These are phyloP conservation scores for Auxenochlorella pyrenoidosa DNA, from an alignment of 139 green algal species.

Conservation along the genomic window DNA sequence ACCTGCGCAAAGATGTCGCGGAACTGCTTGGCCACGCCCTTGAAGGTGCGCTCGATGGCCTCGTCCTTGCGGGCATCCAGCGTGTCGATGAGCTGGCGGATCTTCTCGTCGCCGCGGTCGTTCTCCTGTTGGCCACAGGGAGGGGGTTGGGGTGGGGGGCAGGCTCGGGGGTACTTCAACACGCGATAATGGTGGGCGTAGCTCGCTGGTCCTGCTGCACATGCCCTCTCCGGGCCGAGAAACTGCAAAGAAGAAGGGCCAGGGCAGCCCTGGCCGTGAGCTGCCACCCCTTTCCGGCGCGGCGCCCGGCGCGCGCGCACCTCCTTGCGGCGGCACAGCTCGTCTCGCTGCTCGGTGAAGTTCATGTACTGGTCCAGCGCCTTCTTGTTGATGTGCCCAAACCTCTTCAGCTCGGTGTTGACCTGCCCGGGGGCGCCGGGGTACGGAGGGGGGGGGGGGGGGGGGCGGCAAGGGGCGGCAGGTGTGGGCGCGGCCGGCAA, in stretches of 20 bases:
- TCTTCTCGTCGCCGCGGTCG: constrained; percentile 56
- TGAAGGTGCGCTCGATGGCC: constrained; percentile 98
- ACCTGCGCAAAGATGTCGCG: constrained; percentile 86
- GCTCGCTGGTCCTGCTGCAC: too few relatives aligned
- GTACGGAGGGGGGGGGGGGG: neutral
- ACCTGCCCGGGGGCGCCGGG: constrained; percentile 36
- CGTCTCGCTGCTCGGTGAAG: constrained; percentile 88
- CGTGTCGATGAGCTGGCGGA: constrained; percentile 82
- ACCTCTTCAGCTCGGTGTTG: constrained; percentile 75
- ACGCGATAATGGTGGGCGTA: too few relatives aligned
- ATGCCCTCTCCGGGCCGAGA: too few relatives aligned
- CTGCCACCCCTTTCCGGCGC: too few relatives aligned
- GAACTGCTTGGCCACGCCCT: constrained; percentile 96
- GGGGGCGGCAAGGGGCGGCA: neutral
- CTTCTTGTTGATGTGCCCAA: constrained; percentile 93
- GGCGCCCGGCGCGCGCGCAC: constrained; percentile 31
- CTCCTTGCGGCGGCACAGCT: constrained; percentile 55
- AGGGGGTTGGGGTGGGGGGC: neutral
- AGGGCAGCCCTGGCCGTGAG: too few relatives aligned
- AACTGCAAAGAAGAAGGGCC: too few relatives aligned
- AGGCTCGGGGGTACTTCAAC: neutral
- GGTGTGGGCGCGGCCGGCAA: too few relatives aligned
- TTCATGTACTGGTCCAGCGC: constrained; percentile 96
- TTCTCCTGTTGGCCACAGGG: neutral
- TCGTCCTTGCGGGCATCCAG: constrained; percentile 98